These are phyloP conservation scores for Lactarius vividus DNA, from an alignment of 768 basidiomycete genomes.

Conservation along the genomic window DNA sequence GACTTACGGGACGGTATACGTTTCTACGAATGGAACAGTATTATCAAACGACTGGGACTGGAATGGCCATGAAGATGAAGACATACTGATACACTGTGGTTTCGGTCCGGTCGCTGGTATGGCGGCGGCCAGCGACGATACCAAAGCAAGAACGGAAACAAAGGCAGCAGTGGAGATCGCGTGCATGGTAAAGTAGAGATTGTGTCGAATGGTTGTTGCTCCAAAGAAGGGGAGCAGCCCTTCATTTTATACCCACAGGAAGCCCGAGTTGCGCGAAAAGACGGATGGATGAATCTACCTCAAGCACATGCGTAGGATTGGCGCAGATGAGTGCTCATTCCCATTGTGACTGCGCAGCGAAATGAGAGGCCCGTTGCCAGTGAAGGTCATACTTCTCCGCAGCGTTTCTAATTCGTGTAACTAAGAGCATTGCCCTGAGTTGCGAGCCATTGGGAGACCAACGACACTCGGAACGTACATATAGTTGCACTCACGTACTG, in stretches of 20 bases:
- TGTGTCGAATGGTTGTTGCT: background rate
- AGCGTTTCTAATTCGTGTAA: too few species aligned
- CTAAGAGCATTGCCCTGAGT: too few species aligned
- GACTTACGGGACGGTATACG: background rate
- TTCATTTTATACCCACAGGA: background rate
- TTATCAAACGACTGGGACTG: background rate
- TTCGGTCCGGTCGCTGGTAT: background rate
- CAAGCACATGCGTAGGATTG: too few species aligned
- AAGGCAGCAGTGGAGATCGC: background rate
- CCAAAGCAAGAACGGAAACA: constrained; percentile 12
- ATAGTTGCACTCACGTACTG: too few species aligned
- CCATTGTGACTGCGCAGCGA: too few species aligned
- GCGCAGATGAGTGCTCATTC: too few species aligned
- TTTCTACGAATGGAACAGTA: background rate
- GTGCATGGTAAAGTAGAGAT: background rate
- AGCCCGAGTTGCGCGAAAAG: too few species aligned
- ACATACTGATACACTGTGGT: constrained; percentile 3
- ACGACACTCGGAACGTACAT: too few species aligned
- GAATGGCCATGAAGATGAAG: background rate
- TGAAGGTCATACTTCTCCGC: too few species aligned
- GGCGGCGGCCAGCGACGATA: background rate
- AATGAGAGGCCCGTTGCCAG: too few species aligned
- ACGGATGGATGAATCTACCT: too few species aligned
- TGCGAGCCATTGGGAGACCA: too few species aligned
- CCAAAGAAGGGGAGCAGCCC: background rate